These are phyloP conservation scores for Fraxinus sp. DNA, from an alignment of 305 asterid genomes.

Conservation along the genomic window DNA sequence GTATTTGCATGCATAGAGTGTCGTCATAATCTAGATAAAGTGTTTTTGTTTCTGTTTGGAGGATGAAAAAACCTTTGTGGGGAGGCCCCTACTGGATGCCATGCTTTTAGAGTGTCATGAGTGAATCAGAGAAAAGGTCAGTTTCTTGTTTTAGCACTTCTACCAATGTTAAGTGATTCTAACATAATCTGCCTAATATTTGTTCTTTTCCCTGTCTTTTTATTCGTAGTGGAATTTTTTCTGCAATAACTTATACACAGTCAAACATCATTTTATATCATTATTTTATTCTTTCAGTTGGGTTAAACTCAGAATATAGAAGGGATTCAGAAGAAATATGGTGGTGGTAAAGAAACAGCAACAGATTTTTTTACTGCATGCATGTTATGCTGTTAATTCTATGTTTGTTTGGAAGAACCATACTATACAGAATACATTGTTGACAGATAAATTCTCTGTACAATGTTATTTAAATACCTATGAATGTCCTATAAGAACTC, in stretches of 20 bases:
- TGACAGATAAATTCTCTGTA: background rate
- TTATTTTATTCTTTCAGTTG: background rate
- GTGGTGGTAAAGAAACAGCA: background rate
- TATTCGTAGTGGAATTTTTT: slow-evolving; percentile 4
- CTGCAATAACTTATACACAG: background rate
- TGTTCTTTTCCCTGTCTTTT: slow-evolving; percentile 20
- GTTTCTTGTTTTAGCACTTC: slow-evolving; percentile 23
- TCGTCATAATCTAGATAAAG: slow-evolving; percentile 8
- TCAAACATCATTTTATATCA: background rate
- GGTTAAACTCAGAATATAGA: background rate
- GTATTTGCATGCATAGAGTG: background rate
- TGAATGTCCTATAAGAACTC: background rate
- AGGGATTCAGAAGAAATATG: background rate
- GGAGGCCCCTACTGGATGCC: slow-evolving; percentile 33
- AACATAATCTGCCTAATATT: slow-evolving; percentile 40
- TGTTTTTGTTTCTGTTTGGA: slow-evolving; percentile 15
- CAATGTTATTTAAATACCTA: background rate
- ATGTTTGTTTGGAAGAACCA: background rate
- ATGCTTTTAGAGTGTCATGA: background rate
- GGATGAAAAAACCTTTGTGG: slow-evolving; percentile 6
- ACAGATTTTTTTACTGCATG: background rate
- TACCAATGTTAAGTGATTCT: slow-evolving; percentile 31
- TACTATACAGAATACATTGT: background rate
- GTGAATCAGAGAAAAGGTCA: background rate
- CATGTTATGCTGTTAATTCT: background rate